Conservation (phyloP, 768 basidiomycete genomes). For the Tricholoma hemisulphureum region DNA sequence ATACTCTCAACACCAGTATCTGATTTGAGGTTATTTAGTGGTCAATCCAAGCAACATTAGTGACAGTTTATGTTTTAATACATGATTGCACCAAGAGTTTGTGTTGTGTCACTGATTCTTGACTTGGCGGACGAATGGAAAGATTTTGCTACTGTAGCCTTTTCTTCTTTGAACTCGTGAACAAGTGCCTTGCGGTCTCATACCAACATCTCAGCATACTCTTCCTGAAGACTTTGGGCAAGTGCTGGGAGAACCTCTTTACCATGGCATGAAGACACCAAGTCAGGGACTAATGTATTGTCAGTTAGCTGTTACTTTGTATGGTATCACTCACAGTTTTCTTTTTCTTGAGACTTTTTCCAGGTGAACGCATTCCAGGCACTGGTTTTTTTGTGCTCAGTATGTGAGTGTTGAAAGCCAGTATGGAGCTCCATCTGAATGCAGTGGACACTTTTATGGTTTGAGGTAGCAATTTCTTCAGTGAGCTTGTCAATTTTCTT, state of each 20-base stretch:
- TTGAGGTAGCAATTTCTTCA: not conserved
- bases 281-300: no score
- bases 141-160: no score
- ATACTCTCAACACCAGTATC: not conserved
- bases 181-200: not conserved
- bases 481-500: not conserved
- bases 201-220: not conserved
- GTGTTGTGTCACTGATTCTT: no score
- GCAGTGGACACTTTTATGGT: slow-evolving; percentile 5
- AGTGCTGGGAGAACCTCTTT: not conserved
- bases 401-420: not conserved
- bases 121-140: no score
- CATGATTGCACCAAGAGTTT: no score
- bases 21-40: not conserved
- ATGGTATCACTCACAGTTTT: not conserved
- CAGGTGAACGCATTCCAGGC: no score
- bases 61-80: not conserved
- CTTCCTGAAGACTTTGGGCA: not conserved
- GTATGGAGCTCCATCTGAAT: no score
- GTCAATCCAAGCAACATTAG: not conserved
- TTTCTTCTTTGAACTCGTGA: not conserved
- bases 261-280: not conserved
- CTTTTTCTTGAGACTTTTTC: not conserved
- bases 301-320: not conserved
- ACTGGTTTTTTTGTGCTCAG: slow-evolving; percentile 1